Percentiles rank a stretch among this genome's conserved stretches.
Conservation (phyloP, 192 early-diverging fungal species). For the Martensiomyces pterosporus region DNA sequence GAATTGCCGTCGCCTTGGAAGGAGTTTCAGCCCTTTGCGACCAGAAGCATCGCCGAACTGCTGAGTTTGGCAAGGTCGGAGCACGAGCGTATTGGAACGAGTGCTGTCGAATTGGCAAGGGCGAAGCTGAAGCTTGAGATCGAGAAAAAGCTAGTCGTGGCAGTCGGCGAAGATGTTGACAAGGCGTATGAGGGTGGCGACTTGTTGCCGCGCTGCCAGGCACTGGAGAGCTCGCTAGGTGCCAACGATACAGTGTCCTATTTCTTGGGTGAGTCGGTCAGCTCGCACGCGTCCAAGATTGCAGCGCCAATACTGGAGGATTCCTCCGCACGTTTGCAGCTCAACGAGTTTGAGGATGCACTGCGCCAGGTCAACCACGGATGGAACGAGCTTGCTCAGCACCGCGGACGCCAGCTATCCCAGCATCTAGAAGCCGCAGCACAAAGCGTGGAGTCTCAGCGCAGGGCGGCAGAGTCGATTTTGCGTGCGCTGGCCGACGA, state of each 20-base stretch:
- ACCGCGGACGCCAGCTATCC: slow-evolving; percentile 2
- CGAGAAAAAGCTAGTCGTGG: slow-evolving; percentile 8
- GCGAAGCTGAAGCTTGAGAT: slow-evolving; percentile 8
- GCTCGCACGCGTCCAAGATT: too few species aligned
- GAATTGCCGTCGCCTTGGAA: slow-evolving; percentile 37
- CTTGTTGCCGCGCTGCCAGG: slow-evolving; percentile 8
- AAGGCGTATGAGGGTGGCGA: not conserved
- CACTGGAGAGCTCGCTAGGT: not conserved
- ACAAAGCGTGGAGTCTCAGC: not conserved
- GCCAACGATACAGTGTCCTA: too few species aligned
- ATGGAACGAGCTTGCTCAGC: slow-evolving; percentile 11
- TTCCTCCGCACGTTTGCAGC: too few species aligned
- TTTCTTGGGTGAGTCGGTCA: too few species aligned
- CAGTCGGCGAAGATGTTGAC: slow-evolving; percentile 12
- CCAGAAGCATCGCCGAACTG: slow-evolving; percentile 14
- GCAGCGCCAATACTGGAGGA: too few species aligned
- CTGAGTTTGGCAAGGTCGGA: slow-evolving; percentile 12
- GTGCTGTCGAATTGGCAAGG: slow-evolving; percentile 1
- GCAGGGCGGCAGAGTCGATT: slow-evolving; percentile 4
- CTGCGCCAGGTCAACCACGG: slow-evolving; percentile 16
- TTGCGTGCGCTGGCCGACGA: slow-evolving; percentile 16
- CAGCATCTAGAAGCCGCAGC: slow-evolving; percentile 6
- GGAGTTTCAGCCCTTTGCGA: slow-evolving; percentile 31
- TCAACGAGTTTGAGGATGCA: not conserved
- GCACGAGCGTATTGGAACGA: slow-evolving; percentile 10